A percentile compares a stretch with the other conserved stretches of the same genome.
Conservation (phyloP, 1,139 yeast genomes). For the Williopsis jadinii region DNA sequence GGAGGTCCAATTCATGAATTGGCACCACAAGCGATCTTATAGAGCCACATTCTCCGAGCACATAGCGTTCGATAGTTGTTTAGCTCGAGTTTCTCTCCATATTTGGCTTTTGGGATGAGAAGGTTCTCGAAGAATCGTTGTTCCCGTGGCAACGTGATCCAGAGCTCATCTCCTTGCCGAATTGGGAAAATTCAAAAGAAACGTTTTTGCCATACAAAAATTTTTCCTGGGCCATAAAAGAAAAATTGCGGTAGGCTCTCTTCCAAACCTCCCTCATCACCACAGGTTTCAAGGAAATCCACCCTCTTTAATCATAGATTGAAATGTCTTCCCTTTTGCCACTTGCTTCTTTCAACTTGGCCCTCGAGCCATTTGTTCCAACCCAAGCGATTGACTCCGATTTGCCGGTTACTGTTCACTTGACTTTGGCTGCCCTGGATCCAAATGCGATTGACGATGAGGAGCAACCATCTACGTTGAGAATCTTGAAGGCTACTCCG, state of each 20-base stretch:
- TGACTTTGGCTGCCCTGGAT: constrained; percentile 94
- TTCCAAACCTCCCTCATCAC: constrained; percentile 1
- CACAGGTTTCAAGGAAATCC: background rate
- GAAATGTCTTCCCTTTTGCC: constrained; percentile 68
- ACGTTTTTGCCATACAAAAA: constrained; percentile 8
- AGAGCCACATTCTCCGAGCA: no score
- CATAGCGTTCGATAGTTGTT: no score
- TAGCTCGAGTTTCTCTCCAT: no score
- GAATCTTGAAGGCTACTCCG: constrained; percentile 69
- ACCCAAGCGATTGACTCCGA: constrained; percentile 82
- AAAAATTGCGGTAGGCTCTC: constrained; percentile 2
- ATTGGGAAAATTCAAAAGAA: constrained; percentile 22
- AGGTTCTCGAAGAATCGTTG: background rate
- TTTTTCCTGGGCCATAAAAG: constrained; percentile 1
- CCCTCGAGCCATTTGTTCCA: constrained; percentile 79
- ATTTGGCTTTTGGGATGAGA: no score
- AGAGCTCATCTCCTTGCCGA: constrained; percentile 17
- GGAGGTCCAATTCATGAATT: no score
- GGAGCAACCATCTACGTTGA: constrained; percentile 78
- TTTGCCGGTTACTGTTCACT: constrained; percentile 80
- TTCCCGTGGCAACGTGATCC: constrained; percentile 6
- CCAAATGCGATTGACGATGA: constrained; percentile 78
- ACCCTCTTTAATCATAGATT: background rate
- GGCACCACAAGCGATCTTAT: no score
- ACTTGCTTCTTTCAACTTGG: constrained; percentile 77